phyloP scores from a whole-genome alignment of 169 alveolate species.

The Plasmodium berghei region DNA sequence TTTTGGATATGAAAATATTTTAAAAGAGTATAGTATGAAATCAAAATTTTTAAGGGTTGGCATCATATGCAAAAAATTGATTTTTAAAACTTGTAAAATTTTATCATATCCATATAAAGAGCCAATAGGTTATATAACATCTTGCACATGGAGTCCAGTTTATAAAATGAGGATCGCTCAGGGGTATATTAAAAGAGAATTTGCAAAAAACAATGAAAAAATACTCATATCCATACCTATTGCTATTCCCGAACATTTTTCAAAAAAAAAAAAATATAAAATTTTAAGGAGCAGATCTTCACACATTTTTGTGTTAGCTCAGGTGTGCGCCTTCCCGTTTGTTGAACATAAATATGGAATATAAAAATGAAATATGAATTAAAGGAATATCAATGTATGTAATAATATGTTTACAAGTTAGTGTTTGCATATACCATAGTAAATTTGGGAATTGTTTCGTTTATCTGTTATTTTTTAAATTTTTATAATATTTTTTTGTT shows the following conservation, averaged over 20 bases:
- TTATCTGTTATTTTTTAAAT: too few relatives aligned
- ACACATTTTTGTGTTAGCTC: conserved; percentile 67
- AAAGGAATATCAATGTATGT: background rate
- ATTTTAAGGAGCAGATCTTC: conserved; percentile 67
- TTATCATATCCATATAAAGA: conserved; percentile 71
- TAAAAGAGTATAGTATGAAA: conserved; percentile 60
- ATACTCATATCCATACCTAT: conserved; percentile 73
- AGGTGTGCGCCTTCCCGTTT: conserved; percentile 67
- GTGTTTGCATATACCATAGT: too few relatives aligned
- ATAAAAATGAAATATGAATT: background rate
- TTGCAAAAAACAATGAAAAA: conserved; percentile 74
- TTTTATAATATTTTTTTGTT: too few relatives aligned
- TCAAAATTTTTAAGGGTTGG: conserved; percentile 61
- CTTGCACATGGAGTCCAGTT: conserved; percentile 77
- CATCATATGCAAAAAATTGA: conserved; percentile 49
- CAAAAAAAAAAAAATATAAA: conserved; percentile 73
- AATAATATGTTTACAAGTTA: too few relatives aligned
- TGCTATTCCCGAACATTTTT: conserved; percentile 61
- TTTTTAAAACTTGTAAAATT: conserved; percentile 74
- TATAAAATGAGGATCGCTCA: conserved; percentile 72
- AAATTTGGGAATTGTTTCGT: too few relatives aligned
- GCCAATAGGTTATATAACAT: conserved; percentile 71
- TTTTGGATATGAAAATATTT: conserved; percentile 79
- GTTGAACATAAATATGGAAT: conserved; percentile 51
- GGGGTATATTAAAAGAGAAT: conserved; percentile 75